Percentiles rank a stretch among this genome's conserved stretches.
phyloP scores from a whole-genome alignment of 2,329 filamentous ascomycete species.

The Monilinia laxa region DNA sequence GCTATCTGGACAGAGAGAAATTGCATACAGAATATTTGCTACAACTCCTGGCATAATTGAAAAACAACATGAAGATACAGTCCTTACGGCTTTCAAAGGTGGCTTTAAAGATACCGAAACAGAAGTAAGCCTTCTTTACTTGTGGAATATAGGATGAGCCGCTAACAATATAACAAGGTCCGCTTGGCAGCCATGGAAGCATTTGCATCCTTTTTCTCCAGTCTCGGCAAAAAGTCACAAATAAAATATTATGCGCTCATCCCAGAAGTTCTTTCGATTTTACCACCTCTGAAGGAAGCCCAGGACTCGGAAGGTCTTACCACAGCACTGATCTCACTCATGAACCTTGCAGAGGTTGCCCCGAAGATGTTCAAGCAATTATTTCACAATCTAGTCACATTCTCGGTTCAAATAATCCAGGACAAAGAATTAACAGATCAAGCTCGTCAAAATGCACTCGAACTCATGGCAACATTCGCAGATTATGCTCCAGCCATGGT shows the following conservation, averaged over 20 bases:
- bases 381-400: slow-evolving; percentile 91
- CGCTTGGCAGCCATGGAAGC: slow-evolving; percentile 94
- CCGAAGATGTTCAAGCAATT: slow-evolving; percentile 96
- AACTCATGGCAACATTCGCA: slow-evolving; percentile 97
- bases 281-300: slow-evolving; percentile 89
- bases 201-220: slow-evolving; percentile 94
- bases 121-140: slow-evolving; percentile 53
- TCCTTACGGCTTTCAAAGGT: slow-evolving; percentile 81
- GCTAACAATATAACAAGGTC: slow-evolving; percentile 54
- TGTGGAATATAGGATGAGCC: neutral
- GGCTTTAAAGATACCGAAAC: slow-evolving; percentile 90
- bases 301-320: slow-evolving; percentile 89
- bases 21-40: slow-evolving; percentile 91
- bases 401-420: slow-evolving; percentile 89
- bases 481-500: slow-evolving; percentile 94
- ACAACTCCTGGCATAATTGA: slow-evolving; percentile 95
- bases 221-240: slow-evolving; percentile 83
- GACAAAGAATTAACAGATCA: slow-evolving; percentile 93
- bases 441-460: slow-evolving; percentile 89
- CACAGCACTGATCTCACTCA: slow-evolving; percentile 84
- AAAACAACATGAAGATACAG: slow-evolving; percentile 89
- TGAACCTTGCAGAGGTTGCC: slow-evolving; percentile 90
- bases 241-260: slow-evolving; percentile 84
- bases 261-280: slow-evolving; percentile 88
- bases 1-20: slow-evolving; percentile 82